phyloP scores from a whole-genome alignment of 2,329 filamentous ascomycete genomes.

The Madurella fahalii region DNA sequence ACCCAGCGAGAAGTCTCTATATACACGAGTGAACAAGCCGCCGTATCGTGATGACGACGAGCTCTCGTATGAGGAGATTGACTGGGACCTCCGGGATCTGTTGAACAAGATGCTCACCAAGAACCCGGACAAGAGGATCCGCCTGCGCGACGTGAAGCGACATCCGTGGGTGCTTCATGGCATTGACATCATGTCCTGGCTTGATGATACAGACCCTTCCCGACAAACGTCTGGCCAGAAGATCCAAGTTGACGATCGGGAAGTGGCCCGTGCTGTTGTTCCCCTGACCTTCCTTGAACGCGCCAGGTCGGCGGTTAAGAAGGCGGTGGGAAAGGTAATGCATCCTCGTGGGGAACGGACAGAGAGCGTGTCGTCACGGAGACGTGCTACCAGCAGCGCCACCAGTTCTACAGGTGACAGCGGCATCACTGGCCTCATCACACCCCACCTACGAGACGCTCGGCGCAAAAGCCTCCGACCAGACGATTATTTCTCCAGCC shows the following conservation, averaged over 20 bases:
- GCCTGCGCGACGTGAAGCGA: conserved; percentile 85
- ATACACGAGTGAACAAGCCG: conserved; percentile 54
- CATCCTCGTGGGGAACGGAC: conserved; percentile 56
- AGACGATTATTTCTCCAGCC: conserved; percentile 50
- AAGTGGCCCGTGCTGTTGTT: conserved; percentile 85
- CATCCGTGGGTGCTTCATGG: conserved; percentile 87
- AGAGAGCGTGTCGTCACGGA: conserved; percentile 50
- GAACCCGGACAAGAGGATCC: conserved; percentile 83
- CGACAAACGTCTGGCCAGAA: conserved; percentile 72
- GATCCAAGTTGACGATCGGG: conserved; percentile 87
- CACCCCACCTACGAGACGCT: conserved; percentile 50
- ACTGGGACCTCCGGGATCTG: conserved; percentile 74
- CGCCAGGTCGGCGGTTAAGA: conserved; percentile 72
- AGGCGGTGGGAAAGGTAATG: conserved; percentile 60
- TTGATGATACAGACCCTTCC: conserved; percentile 89
- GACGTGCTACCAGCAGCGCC: conserved; percentile 57
- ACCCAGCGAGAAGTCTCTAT: conserved; percentile 51
- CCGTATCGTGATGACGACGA: conserved; percentile 74
- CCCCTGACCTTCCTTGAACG: conserved; percentile 84
- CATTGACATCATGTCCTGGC: conserved; percentile 70
- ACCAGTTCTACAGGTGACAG: conserved; percentile 61
- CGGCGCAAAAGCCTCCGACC: conserved; percentile 51
- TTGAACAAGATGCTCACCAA: conserved; percentile 78
- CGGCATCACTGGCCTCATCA: conserved; percentile 43
- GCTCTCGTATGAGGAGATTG: conserved; percentile 79